These are phyloP conservation scores for Colletotrichum sp. DNA, from an alignment of 2,329 filamentous ascomycete species.

Conservation along the genomic window DNA sequence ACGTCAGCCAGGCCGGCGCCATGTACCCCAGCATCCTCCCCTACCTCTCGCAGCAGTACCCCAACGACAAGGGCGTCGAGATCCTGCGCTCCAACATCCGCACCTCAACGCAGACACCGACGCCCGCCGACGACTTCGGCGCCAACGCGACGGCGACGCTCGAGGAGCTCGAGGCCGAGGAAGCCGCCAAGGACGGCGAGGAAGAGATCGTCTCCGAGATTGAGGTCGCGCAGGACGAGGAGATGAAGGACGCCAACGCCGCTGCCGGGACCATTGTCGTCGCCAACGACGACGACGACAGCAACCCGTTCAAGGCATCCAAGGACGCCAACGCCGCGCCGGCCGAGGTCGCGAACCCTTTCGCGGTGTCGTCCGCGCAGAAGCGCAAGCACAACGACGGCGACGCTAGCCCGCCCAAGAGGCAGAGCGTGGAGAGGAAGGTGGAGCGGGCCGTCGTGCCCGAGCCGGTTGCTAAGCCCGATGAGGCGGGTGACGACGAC, in stretches of 20 bases:
- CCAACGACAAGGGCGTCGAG: slow-evolving; percentile 70
- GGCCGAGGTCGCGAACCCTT: slow-evolving; percentile 17
- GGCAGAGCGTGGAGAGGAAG: slow-evolving; percentile 18
- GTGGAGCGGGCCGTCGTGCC: background rate
- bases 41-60: slow-evolving; percentile 72
- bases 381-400: slow-evolving; percentile 46
- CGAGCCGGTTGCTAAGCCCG: slow-evolving; percentile 14
- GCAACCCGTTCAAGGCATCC: slow-evolving; percentile 39
- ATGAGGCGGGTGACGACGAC: slow-evolving; percentile 42
- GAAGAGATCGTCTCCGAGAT: slow-evolving; percentile 33
- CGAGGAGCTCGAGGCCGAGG: slow-evolving; percentile 36
- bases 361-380: slow-evolving; percentile 26
- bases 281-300: background rate
- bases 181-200: slow-evolving; percentile 51
- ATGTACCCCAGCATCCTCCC: slow-evolving; percentile 78
- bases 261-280: background rate
- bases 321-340: slow-evolving; percentile 17
- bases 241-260: slow-evolving; percentile 25
- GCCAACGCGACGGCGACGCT: slow-evolving; percentile 18
- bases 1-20: slow-evolving; percentile 65
- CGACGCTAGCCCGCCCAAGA: slow-evolving; percentile 27
- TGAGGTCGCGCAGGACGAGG: slow-evolving; percentile 38
- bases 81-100: slow-evolving; percentile 67
- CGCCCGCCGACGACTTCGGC: background rate
- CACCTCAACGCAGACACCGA: slow-evolving; percentile 26